Percentiles rank a stretch among this genome's conserved stretches.
Conservation (phyloP, 805 yeast species). For the Blastobotrys americana region DNA sequence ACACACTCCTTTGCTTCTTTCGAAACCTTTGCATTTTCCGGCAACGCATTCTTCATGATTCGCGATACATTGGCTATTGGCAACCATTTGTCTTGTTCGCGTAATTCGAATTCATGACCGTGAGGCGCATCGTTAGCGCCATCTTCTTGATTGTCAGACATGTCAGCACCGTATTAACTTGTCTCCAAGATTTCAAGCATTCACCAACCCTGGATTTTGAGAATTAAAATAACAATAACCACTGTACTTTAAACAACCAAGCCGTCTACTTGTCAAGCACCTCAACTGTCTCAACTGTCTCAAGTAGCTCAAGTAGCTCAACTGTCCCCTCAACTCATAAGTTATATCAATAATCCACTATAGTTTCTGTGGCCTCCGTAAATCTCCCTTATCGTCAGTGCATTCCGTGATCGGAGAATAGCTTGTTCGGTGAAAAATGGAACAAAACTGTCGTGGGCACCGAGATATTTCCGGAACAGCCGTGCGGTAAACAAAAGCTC, state of each 20-base stretch:
- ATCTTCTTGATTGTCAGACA: slow-evolving; percentile 13
- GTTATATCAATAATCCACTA: no score
- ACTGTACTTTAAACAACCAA: no score
- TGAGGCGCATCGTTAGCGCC: slow-evolving; percentile 8
- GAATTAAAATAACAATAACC: no score
- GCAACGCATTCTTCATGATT: slow-evolving; percentile 68
- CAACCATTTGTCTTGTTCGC: slow-evolving; percentile 55
- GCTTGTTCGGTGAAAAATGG: neutral
- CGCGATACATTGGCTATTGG: slow-evolving; percentile 62
- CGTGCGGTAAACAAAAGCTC: no score
- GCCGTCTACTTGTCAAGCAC: no score
- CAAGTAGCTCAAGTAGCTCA: no score
- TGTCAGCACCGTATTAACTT: slow-evolving; percentile 2
- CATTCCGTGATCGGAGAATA: neutral
- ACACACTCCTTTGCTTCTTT: slow-evolving; percentile 75
- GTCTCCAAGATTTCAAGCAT: no score
- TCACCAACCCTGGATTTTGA: no score
- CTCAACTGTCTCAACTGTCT: no score
- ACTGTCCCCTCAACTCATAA: no score
- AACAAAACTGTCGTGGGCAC: neutral
- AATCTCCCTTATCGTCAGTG: neutral
- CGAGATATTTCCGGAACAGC: no score
- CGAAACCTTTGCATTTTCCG: slow-evolving; percentile 65
- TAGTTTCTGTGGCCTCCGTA: no score
- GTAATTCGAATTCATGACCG: slow-evolving; percentile 40